Base-by-base conservation (phyloP, 78 protist species). In the Dictyostelium citrinum region DNA sequence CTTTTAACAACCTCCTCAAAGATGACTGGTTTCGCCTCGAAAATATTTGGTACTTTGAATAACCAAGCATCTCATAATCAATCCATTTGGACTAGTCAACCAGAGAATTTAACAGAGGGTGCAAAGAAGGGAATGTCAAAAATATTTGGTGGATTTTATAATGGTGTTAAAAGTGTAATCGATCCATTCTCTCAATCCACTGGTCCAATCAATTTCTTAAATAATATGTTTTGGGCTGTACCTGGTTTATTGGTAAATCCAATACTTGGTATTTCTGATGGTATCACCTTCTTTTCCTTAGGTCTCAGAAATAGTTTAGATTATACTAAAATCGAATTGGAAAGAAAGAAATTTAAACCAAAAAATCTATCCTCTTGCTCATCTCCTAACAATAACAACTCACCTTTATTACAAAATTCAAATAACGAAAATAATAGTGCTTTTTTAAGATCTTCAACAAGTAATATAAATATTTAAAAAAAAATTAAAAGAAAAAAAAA, bases 271-370 rank as follows among this genome's bases (percentile, higher is more conserved):
- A 14, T 86, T 11, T 72, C 71, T 5, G 82, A 64, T 41, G 83
- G 85, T 2, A 31, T 76, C 29, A 78, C 93, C 4, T 22, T 60
- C 46, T 86, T 86, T 39, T 86, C 93, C 3, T 27, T 43, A 1
- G 76, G 93, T 46, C 35, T 86, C 2, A 20, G 93, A 61, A 86
- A 86, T 64, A 77, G 84, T 29, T 45, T 86, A 45, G 93, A 86
- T 45, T 86, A 67, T 14, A 77, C 93, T 24, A 76, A 49, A 67
- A 86, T 86, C 17, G 67, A 60, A 83, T n/a, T 24, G 27, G 86
- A 81, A 31, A 58, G 68, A 61, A 61, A 29, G 41, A 83, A 71
- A 49, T 83, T 37, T 33, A 83, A 79, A 51, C 75, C 39, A 67
- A 67, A 67, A 67, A 49, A 49, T 49, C n/a, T 49, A 8, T 49